Evolutionary conservation across 768 basidiomycete genomes (phyloP).

Genomic region (Gymnopilus dilepis): DNA sequence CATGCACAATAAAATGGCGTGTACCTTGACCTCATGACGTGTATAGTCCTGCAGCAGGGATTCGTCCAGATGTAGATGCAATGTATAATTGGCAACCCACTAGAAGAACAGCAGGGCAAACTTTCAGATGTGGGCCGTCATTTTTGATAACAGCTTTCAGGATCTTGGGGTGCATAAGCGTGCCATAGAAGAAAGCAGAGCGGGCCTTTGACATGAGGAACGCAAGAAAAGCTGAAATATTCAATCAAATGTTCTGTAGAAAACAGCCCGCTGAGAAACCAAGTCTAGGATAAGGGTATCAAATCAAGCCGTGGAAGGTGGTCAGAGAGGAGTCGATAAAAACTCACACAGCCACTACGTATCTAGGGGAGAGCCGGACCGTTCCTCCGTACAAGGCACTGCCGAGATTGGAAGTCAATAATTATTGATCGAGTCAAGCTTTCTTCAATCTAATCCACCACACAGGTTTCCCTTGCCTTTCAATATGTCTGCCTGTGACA

Average conservation of each 20-base stretch:
- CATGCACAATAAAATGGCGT: neutral
- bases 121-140: constrained; percentile 62
- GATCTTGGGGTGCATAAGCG: constrained; percentile 86
- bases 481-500: constrained; percentile 58
- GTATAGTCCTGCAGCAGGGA: constrained; percentile 66
- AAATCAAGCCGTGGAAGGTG: neutral
- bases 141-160: constrained; percentile 77
- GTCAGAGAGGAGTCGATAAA: neutral
- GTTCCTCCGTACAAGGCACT: neutral
- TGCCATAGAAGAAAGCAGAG: constrained; percentile 86
- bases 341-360: neutral
- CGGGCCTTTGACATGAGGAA: constrained; percentile 9
- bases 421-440: constrained; percentile 10
- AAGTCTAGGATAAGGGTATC: too few relatives aligned
- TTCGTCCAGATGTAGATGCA: neutral
- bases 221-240: too few relatives aligned
- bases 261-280: too few relatives aligned
- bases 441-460: constrained; percentile 9
- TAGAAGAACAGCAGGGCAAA: constrained; percentile 76
- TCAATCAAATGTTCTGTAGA: too few relatives aligned
- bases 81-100: constrained; percentile 45
- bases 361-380: neutral
- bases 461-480: neutral
- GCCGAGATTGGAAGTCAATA: constrained; percentile 12
- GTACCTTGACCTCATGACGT: constrained; percentile 76